phyloP scores from a whole-genome alignment of 2,329 filamentous ascomycete genomes.

The Cadophora luteo-olivacea region DNA sequence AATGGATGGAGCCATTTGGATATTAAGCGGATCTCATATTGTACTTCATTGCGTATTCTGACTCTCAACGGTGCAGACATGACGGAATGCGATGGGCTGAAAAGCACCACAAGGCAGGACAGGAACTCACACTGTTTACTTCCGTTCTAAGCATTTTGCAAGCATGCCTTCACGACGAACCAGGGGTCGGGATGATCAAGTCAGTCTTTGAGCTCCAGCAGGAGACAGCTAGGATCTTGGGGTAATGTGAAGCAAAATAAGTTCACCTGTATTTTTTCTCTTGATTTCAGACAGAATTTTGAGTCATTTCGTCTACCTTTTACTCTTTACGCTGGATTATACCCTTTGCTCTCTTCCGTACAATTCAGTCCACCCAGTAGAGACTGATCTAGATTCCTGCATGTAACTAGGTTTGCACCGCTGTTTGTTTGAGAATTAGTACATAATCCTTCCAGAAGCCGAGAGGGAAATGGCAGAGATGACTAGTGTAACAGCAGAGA shows the following conservation, averaged over 20 bases:
- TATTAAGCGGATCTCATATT: constrained; percentile 13
- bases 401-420: constrained; percentile 14
- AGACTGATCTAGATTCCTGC: constrained; percentile 4
- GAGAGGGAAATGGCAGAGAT: background rate
- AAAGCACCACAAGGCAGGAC: background rate
- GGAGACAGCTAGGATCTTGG: background rate
- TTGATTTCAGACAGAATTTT: background rate
- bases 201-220: background rate
- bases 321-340: constrained; percentile 1
- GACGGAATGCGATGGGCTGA: constrained; percentile 4
- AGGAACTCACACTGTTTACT: too few species aligned
- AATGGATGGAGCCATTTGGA: constrained; percentile 22
- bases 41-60: constrained; percentile 15
- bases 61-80: constrained; percentile 10
- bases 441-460: background rate
- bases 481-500: background rate
- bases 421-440: background rate
- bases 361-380: constrained; percentile 7
- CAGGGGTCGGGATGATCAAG: too few species aligned
- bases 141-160: too few species aligned
- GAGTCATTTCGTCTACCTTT: background rate
- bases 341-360: constrained; percentile 16
- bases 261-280: background rate
- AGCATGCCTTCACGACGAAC: too few species aligned
- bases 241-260: background rate